These are phyloP conservation scores for Cucurbita moschata DNA, from an alignment of 306 rosid genomes.

Conservation along the genomic window DNA sequence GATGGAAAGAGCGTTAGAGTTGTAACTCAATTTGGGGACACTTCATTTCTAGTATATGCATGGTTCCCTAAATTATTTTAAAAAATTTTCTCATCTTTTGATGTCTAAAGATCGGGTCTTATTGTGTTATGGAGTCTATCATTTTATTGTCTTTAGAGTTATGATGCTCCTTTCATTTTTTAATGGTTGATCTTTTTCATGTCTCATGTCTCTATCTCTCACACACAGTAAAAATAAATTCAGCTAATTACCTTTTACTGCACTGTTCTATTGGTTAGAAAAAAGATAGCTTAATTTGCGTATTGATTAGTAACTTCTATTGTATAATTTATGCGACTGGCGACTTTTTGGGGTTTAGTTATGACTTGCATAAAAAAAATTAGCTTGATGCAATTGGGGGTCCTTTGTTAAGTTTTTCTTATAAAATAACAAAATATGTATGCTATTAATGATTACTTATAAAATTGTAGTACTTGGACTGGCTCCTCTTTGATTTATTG, in stretches of 20 bases:
- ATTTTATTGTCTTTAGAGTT: neutral
- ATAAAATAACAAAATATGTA: neutral
- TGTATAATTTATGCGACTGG: neutral
- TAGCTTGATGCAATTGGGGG: neutral
- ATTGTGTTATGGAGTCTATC: neutral
- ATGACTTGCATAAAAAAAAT: neutral
- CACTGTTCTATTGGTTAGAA: neutral
- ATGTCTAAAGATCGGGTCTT: neutral
- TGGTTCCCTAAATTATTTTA: neutral
- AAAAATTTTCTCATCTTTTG: neutral
- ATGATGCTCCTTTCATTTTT: neutral
- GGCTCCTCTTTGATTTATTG: constrained; percentile 7
- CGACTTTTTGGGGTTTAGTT: neutral
- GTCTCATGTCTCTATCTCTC: neutral
- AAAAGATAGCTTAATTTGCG: neutral
- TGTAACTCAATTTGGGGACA: neutral
- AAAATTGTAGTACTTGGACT: neutral
- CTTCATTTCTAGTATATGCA: neutral
- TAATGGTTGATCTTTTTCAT: neutral
- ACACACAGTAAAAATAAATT: neutral
- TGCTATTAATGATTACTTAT: neutral
- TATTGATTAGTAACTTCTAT: neutral
- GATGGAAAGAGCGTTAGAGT: neutral
- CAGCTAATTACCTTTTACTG: neutral
- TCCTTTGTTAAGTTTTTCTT: neutral